These are phyloP conservation scores for Oryza officinalis DNA, from an alignment of 176 grass and related monocot species.

Conservation along the genomic window DNA sequence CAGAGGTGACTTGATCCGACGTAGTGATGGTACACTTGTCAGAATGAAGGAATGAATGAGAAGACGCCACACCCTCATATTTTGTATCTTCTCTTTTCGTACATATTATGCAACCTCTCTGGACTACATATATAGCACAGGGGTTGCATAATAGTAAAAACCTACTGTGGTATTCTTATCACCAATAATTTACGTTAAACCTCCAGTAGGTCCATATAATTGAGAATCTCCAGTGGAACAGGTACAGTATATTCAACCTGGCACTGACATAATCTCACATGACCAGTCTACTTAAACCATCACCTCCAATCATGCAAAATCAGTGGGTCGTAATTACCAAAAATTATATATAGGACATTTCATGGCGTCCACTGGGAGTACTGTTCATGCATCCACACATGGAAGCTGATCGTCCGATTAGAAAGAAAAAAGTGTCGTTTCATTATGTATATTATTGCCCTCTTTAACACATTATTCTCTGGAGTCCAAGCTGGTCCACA, in stretches of 20 bases:
- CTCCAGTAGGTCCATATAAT: too few species aligned
- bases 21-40: too few species aligned
- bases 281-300: neutral
- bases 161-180: too few species aligned
- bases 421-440: neutral
- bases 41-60: too few species aligned
- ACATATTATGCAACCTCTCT: too few species aligned
- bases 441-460: neutral
- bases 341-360: neutral
- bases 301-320: neutral
- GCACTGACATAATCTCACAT: constrained; percentile 2
- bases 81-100: too few species aligned
- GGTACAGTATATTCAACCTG: neutral
- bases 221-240: neutral
- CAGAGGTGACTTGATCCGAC: too few species aligned
- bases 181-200: too few species aligned
- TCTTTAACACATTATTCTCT: neutral
- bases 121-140: too few species aligned
- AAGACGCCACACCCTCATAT: too few species aligned
- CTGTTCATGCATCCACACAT: neutral
- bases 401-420: neutral
- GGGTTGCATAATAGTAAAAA: too few species aligned
- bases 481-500: neutral
- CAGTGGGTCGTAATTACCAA: neutral
- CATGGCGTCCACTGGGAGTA: neutral